phyloP scores from a whole-genome alignment of 2,329 filamentous ascomycete species.

The Claviceps sp. region DNA sequence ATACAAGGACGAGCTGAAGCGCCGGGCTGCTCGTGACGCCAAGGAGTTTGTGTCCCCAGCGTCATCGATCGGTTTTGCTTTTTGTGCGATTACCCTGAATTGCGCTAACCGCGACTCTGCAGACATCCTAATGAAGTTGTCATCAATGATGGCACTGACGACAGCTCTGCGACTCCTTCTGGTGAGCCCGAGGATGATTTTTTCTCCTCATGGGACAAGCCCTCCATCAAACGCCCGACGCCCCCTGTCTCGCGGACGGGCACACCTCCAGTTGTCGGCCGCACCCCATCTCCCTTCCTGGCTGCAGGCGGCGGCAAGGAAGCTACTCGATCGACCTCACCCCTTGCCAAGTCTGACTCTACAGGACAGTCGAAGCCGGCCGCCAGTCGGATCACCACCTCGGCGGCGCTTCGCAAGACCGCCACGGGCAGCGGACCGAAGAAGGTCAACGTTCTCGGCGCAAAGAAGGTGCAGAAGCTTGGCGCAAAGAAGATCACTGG shows the following conservation, averaged over 20 bases:
- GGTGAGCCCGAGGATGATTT: conserved; percentile 88
- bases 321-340: conserved; percentile 66
- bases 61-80: not conserved
- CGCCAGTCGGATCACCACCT: conserved; percentile 61
- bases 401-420: conserved; percentile 71
- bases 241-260: conserved; percentile 83
- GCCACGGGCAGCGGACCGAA: conserved; percentile 49
- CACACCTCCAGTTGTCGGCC: conserved; percentile 68
- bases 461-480: conserved; percentile 73
- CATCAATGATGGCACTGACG: conserved; percentile 60
- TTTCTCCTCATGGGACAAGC: conserved; percentile 98
- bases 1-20: conserved; percentile 94
- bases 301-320: conserved; percentile 57
- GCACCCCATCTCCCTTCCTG: conserved; percentile 82
- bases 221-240: conserved; percentile 87
- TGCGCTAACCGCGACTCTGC: conserved; percentile 13
- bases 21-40: conserved; percentile 68
- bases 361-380: conserved; percentile 42
- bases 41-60: conserved; percentile 51
- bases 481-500: conserved; percentile 82
- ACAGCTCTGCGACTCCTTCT: conserved; percentile 62
- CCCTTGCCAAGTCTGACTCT: conserved; percentile 52
- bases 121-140: conserved; percentile 79
- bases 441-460: conserved; percentile 75
- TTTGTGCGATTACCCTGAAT: not conserved